A percentile compares a stretch with the other conserved stretches of the same genome.
phyloP scores from a whole-genome alignment of 2,329 filamentous ascomycete species.

The Sporothrix brunneoviolacea region DNA sequence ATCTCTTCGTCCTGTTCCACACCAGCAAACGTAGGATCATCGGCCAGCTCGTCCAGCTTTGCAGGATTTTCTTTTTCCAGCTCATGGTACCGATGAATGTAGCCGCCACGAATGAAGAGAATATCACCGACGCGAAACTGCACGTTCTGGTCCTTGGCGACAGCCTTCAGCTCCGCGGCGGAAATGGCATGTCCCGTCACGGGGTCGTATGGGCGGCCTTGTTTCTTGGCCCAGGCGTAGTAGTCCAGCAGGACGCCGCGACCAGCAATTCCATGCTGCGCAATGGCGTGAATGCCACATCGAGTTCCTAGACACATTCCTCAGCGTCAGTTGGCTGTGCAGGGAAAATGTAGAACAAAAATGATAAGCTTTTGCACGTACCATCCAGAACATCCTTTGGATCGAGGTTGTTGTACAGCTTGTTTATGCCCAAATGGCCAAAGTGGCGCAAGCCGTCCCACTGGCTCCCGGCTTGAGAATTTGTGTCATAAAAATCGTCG shows the following conservation, averaged over 20 bases:
- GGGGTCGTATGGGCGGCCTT: constrained; percentile 44
- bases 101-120: constrained; percentile 58
- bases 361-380: too few species aligned
- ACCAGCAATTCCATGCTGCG: constrained; percentile 43
- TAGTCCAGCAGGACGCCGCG: constrained; percentile 52
- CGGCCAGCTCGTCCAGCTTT: constrained; percentile 28
- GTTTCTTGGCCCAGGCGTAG: constrained; percentile 39
- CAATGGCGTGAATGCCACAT: constrained; percentile 10
- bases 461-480: constrained; percentile 36
- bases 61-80: constrained; percentile 26
- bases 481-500: constrained; percentile 35
- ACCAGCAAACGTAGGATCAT: constrained; percentile 22
- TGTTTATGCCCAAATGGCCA: constrained; percentile 1
- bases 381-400: background rate
- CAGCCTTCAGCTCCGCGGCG: constrained; percentile 47
- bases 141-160: constrained; percentile 53
- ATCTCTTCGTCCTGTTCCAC: constrained; percentile 44
- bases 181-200: constrained; percentile 48
- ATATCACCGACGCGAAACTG: constrained; percentile 60
- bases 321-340: too few species aligned
- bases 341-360: background rate
- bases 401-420: constrained; percentile 7
- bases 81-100: constrained; percentile 49
- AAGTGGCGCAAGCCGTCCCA: constrained; percentile 41
- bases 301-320: too few species aligned